Conservation (phyloP, 352 stramenopile species). For the Phytophthora brassicae region DNA sequence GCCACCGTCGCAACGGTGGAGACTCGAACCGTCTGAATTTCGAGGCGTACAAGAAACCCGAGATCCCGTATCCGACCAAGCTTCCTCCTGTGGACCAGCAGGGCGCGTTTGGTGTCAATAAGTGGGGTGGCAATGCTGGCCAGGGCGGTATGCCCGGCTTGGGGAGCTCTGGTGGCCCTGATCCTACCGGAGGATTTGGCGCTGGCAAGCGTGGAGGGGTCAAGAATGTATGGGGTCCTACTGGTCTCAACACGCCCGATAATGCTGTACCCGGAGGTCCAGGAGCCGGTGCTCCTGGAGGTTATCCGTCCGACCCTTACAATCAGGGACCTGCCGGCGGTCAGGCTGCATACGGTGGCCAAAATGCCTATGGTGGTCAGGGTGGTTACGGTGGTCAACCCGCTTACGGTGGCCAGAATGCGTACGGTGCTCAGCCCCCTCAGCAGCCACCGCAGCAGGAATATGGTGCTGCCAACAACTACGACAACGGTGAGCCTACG, state of each 20-base stretch:
- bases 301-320: conserved; percentile 44
- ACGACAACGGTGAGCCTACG: conserved; percentile 55
- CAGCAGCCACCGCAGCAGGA: conserved; percentile 41
- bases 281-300: conserved; percentile 26
- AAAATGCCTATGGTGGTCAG: conserved; percentile 41
- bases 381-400: conserved; percentile 41
- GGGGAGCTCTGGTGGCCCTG: conserved; percentile 32
- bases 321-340: conserved; percentile 28
- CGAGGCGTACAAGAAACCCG: conserved; percentile 89
- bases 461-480: conserved; percentile 41
- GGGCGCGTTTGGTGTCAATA: conserved; percentile 51
- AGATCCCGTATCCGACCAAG: conserved; percentile 85
- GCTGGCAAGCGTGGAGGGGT: conserved; percentile 52
- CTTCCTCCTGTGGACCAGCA: conserved; percentile 61
- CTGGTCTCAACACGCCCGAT: conserved; percentile 70
- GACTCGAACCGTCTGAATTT: conserved; percentile 80
- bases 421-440: conserved; percentile 37
- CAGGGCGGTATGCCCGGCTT: conserved; percentile 35
- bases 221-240: conserved; percentile 88
- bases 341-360: conserved; percentile 34
- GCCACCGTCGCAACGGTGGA: conserved; percentile 51
- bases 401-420: conserved; percentile 37
- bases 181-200: conserved; percentile 45
- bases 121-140: conserved; percentile 51
- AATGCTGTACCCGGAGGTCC: conserved; percentile 21